phyloP scores from a whole-genome alignment of 139 green algal species.

The Picochlorum sp. region DNA sequence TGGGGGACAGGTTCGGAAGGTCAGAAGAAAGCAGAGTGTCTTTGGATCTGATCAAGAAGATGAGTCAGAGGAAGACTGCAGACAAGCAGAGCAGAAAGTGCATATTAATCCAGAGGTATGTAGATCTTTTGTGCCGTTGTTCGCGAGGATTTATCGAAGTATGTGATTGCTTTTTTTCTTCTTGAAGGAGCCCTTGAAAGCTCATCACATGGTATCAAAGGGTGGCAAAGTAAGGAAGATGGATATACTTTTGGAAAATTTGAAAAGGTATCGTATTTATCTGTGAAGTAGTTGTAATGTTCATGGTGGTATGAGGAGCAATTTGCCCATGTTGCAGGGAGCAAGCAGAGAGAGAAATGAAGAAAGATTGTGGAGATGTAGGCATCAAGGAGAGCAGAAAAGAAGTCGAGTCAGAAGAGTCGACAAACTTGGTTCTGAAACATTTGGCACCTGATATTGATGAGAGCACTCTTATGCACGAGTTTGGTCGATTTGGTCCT shows the following conservation, averaged over 20 bases:
- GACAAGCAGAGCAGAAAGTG: neutral
- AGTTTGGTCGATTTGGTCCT: conserved; percentile 85
- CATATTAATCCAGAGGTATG: neutral
- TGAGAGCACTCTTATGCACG: conserved; percentile 65
- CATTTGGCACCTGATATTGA: conserved; percentile 81
- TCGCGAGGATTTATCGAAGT: neutral
- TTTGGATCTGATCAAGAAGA: conserved; percentile 32
- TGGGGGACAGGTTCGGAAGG: no score
- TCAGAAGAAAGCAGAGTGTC: conserved; percentile 11
- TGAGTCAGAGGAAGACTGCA: conserved; percentile 11
- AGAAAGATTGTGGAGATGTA: conserved; percentile 19
- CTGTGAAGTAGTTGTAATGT: neutral
- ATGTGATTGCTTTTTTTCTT: neutral
- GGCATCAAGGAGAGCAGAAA: neutral
- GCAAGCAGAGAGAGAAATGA: conserved; percentile 64
- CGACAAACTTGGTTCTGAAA: conserved; percentile 88
- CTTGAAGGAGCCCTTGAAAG: neutral
- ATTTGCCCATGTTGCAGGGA: conserved; percentile 48
- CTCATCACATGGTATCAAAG: conserved; percentile 2
- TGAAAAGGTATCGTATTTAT: conserved; percentile 59
- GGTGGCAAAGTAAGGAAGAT: conserved; percentile 68
- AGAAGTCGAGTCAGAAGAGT: neutral
- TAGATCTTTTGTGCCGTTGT: neutral
- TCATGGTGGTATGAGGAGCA: neutral
- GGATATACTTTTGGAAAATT: conserved; percentile 80